Evolutionary conservation across 495 filamentous ascomycete genomes (phyloP).

Genomic region (Penicillium atrosanguineum): DNA sequence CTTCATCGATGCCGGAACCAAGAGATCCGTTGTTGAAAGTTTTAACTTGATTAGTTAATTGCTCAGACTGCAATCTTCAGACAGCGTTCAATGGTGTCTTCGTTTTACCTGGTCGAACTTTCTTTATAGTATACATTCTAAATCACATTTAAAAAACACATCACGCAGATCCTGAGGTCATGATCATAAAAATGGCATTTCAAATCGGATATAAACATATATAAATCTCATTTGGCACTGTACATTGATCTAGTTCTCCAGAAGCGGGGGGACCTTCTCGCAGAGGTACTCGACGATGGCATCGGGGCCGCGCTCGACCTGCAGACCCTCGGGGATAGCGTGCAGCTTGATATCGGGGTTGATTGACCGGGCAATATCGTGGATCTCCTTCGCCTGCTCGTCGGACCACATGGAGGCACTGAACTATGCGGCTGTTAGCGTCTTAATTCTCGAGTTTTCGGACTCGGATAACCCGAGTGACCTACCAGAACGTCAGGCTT

Average conservation of each 20-base stretch:
- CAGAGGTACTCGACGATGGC: constrained; percentile 63
- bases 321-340: constrained; percentile 62
- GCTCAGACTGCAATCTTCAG: constrained; percentile 47
- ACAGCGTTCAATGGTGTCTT: neutral
- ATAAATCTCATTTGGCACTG: neutral
- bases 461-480: constrained; percentile 15
- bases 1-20: constrained; percentile 8
- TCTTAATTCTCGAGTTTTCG: neutral
- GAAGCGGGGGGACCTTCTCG: constrained; percentile 53
- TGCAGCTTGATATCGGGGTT: constrained; percentile 54
- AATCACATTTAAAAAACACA: too few relatives aligned
- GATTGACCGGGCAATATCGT: constrained; percentile 51
- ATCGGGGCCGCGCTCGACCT: constrained; percentile 62
- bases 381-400: constrained; percentile 54
- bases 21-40: too few relatives aligned
- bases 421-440: constrained; percentile 42
- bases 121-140: too few relatives aligned
- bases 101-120: too few relatives aligned
- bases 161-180: too few relatives aligned
- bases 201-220: neutral
- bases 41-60: too few relatives aligned
- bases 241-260: constrained; percentile 34
- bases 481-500: constrained; percentile 52
- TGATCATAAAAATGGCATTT: neutral
- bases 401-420: constrained; percentile 68